phyloP scores from a whole-genome alignment of 805 yeast species.

The Vanderwaltozyma polyspora region DNA sequence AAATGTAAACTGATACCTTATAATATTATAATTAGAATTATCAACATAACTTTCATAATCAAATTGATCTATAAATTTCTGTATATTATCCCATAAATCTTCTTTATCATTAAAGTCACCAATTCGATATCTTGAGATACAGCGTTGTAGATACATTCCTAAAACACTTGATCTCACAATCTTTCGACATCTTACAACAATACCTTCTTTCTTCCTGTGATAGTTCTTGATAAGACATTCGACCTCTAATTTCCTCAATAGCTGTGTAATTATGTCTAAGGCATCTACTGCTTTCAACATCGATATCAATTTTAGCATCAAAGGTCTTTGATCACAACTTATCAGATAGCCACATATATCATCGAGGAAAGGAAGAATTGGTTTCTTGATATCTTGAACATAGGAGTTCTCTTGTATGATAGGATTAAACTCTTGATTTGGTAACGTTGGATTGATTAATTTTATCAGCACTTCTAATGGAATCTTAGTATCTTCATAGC shows the following conservation, averaged over 20 bases:
- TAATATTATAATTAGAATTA: neutral
- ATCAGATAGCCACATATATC: constrained; percentile 5
- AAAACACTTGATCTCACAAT: constrained; percentile 8
- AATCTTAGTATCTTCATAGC: constrained; percentile 4
- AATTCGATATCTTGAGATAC: constrained; percentile 2
- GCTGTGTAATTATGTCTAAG: constrained; percentile 7
- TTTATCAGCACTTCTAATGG: constrained; percentile 8
- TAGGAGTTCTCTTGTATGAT: constrained; percentile 6
- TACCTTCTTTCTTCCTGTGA: too few species aligned
- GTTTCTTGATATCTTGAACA: constrained; percentile 6
- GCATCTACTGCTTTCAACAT: constrained; percentile 7
- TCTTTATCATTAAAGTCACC: constrained; percentile 6
- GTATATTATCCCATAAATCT: constrained; percentile 5
- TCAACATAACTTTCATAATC: neutral
- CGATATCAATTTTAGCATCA: neutral
- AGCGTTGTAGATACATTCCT: constrained; percentile 2
- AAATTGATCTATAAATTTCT: constrained; percentile 1
- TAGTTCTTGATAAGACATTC: constrained; percentile 10
- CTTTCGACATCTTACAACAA: neutral
- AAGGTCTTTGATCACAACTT: neutral
- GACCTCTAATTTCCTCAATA: constrained; percentile 4
- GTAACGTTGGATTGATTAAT: constrained; percentile 14
- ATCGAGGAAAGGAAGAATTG: constrained; percentile 12
- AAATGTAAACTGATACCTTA: neutral
- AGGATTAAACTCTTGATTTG: constrained; percentile 11